phyloP scores from a whole-genome alignment of 179 eudicot species.

The Vitellaria paradoxa region DNA sequence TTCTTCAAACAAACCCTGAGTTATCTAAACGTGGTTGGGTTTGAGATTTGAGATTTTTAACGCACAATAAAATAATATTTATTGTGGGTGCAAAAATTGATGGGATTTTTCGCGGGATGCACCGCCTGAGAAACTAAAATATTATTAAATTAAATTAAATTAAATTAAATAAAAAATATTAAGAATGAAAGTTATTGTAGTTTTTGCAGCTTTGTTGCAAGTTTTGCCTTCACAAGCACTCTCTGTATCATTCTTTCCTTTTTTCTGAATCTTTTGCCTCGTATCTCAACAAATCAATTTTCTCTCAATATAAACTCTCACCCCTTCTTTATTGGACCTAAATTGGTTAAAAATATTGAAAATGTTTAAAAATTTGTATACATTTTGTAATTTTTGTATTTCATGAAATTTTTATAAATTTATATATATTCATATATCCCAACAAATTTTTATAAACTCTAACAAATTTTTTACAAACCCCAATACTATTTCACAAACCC shows the following conservation, averaged over 20 bases:
- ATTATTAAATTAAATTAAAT: background rate
- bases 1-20: no score
- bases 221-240: conserved; percentile 10
- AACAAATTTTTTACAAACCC: no score
- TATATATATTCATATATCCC: no score
- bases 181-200: background rate
- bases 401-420: no score
- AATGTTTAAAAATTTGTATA: no score
- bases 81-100: conserved; percentile 18
- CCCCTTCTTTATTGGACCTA: no score
- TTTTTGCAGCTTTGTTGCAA: conserved; percentile 16
- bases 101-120: conserved; percentile 23
- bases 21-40: no score
- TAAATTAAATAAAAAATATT: background rate
- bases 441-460: no score
- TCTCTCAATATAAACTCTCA: conserved; percentile 7
- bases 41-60: background rate
- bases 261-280: background rate
- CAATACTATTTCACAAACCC: no score
- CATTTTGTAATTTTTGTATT: no score
- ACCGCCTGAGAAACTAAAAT: conserved; percentile 22
- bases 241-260: background rate
- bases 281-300: background rate
- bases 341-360: no score
- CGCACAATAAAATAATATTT: background rate